Evolutionary conservation across 2,329 filamentous ascomycete genomes (phyloP).

Genomic region (Macrophomina tecta): DNA sequence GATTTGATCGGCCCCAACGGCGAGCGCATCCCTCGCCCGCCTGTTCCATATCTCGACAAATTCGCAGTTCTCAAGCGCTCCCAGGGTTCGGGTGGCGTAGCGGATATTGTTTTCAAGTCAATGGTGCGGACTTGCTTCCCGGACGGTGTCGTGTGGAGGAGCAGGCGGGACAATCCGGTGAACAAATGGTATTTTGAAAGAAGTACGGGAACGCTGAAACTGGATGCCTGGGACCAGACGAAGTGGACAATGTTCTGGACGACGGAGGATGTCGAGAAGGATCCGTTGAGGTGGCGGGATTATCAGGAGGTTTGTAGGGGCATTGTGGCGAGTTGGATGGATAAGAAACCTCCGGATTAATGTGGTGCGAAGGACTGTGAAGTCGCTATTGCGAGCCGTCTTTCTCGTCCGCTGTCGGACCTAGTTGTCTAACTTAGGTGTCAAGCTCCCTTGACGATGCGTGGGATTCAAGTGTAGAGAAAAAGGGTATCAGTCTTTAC

Average conservation of each 20-base stretch:
- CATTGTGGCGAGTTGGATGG: constrained; percentile 57
- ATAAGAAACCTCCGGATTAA: constrained; percentile 43
- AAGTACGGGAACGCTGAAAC: constrained; percentile 78
- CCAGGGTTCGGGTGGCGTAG: constrained; percentile 90
- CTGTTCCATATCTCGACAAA: constrained; percentile 95
- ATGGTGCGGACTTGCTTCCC: constrained; percentile 93
- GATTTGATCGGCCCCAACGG: constrained; percentile 45
- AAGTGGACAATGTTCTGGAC: constrained; percentile 99
- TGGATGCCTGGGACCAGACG: constrained; percentile 64
- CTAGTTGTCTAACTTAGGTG: too few relatives aligned
- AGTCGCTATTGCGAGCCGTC: too few relatives aligned
- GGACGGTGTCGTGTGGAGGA: constrained; percentile 88
- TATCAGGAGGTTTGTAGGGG: constrained; percentile 56
- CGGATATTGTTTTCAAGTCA: constrained; percentile 94
- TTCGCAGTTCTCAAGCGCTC: constrained; percentile 89
- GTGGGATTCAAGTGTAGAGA: too few relatives aligned
- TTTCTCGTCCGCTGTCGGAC: too few relatives aligned
- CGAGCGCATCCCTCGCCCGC: constrained; percentile 58
- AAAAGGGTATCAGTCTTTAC: too few relatives aligned
- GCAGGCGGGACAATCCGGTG: constrained; percentile 87
- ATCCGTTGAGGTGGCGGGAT: constrained; percentile 51
- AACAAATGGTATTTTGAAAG: constrained; percentile 99
- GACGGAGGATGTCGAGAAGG: constrained; percentile 61
- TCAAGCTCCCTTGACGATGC: too few relatives aligned
- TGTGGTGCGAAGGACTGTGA: not conserved